phyloP scores from a whole-genome alignment of 2,329 filamentous ascomycete genomes.

The Aspergillus glaucus region DNA sequence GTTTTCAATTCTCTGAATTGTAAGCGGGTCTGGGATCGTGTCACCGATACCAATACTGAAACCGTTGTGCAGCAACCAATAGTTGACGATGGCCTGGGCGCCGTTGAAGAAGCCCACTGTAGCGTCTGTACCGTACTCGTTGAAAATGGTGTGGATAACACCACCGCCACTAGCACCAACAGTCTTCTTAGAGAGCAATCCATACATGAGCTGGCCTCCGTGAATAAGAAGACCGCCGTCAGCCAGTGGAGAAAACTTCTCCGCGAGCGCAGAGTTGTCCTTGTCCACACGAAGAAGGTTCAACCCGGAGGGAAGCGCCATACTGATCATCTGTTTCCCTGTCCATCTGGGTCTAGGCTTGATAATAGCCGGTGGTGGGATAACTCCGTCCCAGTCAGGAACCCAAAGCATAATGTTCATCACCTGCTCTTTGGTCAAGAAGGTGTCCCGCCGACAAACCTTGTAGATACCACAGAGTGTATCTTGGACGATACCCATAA shows the following conservation, averaged over 20 bases:
- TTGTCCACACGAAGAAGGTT: slow-evolving; percentile 65
- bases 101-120: slow-evolving; percentile 96
- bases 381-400: slow-evolving; percentile 91
- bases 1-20: slow-evolving; percentile 75
- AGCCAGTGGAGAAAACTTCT: slow-evolving; percentile 55
- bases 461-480: slow-evolving; percentile 96
- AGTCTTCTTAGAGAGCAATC: slow-evolving; percentile 85
- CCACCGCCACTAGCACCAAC: slow-evolving; percentile 85
- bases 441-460: slow-evolving; percentile 85
- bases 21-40: slow-evolving; percentile 82
- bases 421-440: slow-evolving; percentile 81
- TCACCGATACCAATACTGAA: slow-evolving; percentile 99
- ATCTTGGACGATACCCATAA: slow-evolving; percentile 99
- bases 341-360: slow-evolving; percentile 94
- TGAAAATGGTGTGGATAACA: slow-evolving; percentile 93
- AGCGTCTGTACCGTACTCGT: slow-evolving; percentile 78
- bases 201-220: slow-evolving; percentile 82
- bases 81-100: slow-evolving; percentile 87
- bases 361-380: slow-evolving; percentile 86
- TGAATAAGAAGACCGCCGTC: slow-evolving; percentile 80
- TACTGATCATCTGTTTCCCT: slow-evolving; percentile 93
- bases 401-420: slow-evolving; percentile 99
- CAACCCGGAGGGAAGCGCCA: slow-evolving; percentile 82
- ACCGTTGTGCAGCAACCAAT: slow-evolving; percentile 93
- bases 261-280: slow-evolving; percentile 50